These are phyloP conservation scores for Coniochaeta hoffmannii DNA, from an alignment of 2,329 filamentous ascomycete genomes.

Conservation along the genomic window DNA sequence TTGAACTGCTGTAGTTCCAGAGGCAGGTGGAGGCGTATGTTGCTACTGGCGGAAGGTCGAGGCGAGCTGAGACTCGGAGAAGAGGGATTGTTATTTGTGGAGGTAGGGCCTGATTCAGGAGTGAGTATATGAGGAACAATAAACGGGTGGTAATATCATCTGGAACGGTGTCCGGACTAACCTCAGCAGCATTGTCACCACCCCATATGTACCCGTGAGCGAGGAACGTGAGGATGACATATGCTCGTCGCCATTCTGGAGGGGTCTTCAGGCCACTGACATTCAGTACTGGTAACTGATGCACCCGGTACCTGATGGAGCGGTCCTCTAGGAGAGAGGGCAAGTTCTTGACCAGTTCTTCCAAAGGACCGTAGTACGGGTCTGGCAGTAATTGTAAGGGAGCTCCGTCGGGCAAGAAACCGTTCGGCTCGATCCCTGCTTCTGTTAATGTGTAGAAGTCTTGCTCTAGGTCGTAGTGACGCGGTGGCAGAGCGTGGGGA, in stretches of 20 bases:
- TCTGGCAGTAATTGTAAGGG: slow-evolving; percentile 60
- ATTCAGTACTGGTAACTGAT: slow-evolving; percentile 61
- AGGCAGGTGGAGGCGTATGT: slow-evolving; percentile 82
- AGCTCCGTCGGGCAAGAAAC: slow-evolving; percentile 68
- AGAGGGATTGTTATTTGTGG: slow-evolving; percentile 72
- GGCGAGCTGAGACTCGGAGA: slow-evolving; percentile 59
- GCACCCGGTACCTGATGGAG: slow-evolving; percentile 55
- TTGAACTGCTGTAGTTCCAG: slow-evolving; percentile 73
- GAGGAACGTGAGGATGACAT: slow-evolving; percentile 70
- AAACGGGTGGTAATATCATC: slow-evolving; percentile 10
- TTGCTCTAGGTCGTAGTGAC: not conserved
- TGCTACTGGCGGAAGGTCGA: slow-evolving; percentile 81
- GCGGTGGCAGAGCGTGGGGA: slow-evolving; percentile 25
- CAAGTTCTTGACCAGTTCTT: slow-evolving; percentile 59
- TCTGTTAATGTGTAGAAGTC: not conserved
- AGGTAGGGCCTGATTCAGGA: slow-evolving; percentile 49
- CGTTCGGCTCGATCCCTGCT: slow-evolving; percentile 34
- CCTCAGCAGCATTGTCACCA: slow-evolving; percentile 65
- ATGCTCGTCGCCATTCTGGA: slow-evolving; percentile 74
- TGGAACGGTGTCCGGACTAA: slow-evolving; percentile 24
- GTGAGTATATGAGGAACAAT: slow-evolving; percentile 5
- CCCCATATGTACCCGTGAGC: slow-evolving; percentile 89
- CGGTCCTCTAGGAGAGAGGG: slow-evolving; percentile 58
- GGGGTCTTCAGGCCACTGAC: slow-evolving; percentile 56
- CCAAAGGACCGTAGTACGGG: slow-evolving; percentile 75